A percentile compares a stretch with the other conserved stretches of the same genome.
phyloP scores from a whole-genome alignment of 1,139 yeast genomes.

The Saccharomyces pastorianus region DNA sequence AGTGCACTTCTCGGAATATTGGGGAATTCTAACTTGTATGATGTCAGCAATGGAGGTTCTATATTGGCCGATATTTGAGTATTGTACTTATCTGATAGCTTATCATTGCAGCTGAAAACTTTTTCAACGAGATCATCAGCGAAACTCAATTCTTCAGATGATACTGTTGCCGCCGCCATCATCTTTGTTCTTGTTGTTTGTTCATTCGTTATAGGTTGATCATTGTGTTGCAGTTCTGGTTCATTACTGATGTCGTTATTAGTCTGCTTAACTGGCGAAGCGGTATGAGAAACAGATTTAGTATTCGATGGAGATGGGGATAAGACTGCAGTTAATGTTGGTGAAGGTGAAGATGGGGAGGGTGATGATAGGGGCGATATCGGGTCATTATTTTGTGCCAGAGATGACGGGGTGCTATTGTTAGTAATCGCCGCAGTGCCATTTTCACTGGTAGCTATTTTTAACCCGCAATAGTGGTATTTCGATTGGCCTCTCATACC shows the following conservation, averaged over 20 bases:
- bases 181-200: too few relatives aligned
- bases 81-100: background rate
- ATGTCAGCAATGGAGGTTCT: background rate
- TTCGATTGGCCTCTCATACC: conserved; percentile 87
- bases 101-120: background rate
- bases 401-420: background rate
- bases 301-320: background rate
- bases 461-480: conserved; percentile 85
- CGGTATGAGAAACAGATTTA: background rate
- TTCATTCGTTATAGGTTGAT: too few relatives aligned
- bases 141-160: background rate
- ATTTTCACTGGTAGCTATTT: conserved; percentile 33
- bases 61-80: background rate
- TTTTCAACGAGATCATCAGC: background rate
- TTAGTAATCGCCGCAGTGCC: conserved; percentile 17
- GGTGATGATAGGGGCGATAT: conserved; percentile 3
- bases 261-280: background rate
- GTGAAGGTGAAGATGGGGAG: background rate
- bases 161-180: background rate
- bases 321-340: background rate
- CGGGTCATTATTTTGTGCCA: background rate
- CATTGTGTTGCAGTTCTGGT: background rate
- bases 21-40: conserved; percentile 9
- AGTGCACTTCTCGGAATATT: conserved; percentile 7
- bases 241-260: background rate